These are phyloP conservation scores for Cardamine resedifolia DNA, from an alignment of 345 rosid genomes.

Conservation along the genomic window DNA sequence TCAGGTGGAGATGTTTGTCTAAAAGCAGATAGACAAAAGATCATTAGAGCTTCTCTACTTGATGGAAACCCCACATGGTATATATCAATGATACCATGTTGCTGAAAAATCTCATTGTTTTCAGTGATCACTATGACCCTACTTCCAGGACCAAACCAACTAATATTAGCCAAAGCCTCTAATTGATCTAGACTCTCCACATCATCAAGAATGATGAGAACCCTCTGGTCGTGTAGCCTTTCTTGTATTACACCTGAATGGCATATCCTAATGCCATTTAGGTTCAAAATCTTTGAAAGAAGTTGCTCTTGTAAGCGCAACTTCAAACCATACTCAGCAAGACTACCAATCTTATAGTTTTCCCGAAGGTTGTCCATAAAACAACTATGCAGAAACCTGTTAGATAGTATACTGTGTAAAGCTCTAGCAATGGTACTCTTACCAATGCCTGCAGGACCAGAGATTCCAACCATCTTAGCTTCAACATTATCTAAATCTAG, in stretches of 20 bases:
- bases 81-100: not conserved
- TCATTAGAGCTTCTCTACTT: not conserved
- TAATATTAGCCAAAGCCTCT: not conserved
- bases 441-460: conserved; percentile 12
- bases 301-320: not conserved
- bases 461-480: not conserved
- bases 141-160: not conserved
- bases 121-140: not conserved
- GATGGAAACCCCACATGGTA: not conserved
- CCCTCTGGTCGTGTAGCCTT: not conserved
- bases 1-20: conserved; percentile 21
- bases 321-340: not conserved
- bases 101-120: not conserved
- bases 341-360: too few species aligned
- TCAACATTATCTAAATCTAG: not conserved
- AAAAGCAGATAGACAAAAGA: not conserved
- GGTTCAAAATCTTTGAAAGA: not conserved
- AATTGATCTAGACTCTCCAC: not conserved
- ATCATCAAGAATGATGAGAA: conserved; percentile 2
- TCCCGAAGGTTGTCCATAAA: not conserved
- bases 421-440: conserved; percentile 21
- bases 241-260: not conserved
- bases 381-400: not conserved
- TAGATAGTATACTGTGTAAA: not conserved
- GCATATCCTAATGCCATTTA: not conserved